Base-by-base conservation (phyloP, 805 yeast genomes). In the Tetrapisispora namnaoensis region DNA sequence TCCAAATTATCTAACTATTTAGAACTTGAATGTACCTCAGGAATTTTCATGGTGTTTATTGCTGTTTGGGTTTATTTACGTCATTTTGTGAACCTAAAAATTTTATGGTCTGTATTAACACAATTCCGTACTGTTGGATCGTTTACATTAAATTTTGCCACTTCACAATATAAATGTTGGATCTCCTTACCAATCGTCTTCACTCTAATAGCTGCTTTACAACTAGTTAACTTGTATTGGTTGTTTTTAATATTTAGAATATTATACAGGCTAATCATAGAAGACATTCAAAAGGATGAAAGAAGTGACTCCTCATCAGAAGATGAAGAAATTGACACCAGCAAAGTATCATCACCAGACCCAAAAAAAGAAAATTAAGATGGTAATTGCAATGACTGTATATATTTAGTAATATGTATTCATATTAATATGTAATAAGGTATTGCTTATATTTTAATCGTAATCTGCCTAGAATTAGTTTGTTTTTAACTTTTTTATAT, bases 131-230 rank as follows among this genome's bases (percentile, higher is more conserved):
- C 90, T 2, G 86, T 86, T 28, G 97, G 97, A 35, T 82, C 81
- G 46, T 86, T 72, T 68, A 75, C 75, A 48, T 72, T 89, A 57
- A 78, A 86, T 71, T 90, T 86, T 80, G 83, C 73, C 14, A 80
- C 89, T 38, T 87, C 87, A 65, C 95, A 89, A 66, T 89, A 88
- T 71, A 89, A 90, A 69, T 90, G 96, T 70, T 86, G 86, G 82
- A 83, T 90, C 55, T 82, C 96, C 24, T 95, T 86, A 70, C 83
- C 85, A 49, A 86, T 90, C 63, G 89, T 89, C 7, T 88, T 90
- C 60, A 66, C 69, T 18, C 76, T 90, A 59, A 75, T 89, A 52
- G 72, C 75, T 48, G 87, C 89, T 1, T 75, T 89, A 55, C 96
- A 89, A 66, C 57, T 85, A 46, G 86, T 89, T 50, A 89, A 89